A percentile compares a stretch with the other conserved stretches of the same genome.
These are phyloP conservation scores for Trichoderma asperelloides DNA, from an alignment of 495 filamentous ascomycete species.

Conservation along the genomic window DNA sequence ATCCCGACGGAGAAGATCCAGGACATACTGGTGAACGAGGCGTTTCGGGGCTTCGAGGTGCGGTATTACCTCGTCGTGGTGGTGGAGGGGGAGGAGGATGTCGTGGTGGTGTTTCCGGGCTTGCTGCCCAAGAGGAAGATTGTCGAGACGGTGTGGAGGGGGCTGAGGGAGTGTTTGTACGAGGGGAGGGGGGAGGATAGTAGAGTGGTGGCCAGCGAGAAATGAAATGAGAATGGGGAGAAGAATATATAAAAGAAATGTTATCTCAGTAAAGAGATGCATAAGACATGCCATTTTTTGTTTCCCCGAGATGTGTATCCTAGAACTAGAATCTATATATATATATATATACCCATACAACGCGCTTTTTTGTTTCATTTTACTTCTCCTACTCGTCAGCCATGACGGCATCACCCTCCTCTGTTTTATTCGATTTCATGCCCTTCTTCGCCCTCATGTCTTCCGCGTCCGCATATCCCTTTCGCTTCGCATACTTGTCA, in stretches of 20 bases:
- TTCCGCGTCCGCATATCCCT: slow-evolving; percentile 44
- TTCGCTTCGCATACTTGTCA: slow-evolving; percentile 63
- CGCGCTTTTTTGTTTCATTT: not conserved
- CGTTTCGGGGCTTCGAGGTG: slow-evolving; percentile 88
- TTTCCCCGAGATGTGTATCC: not conserved
- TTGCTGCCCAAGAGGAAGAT: slow-evolving; percentile 61
- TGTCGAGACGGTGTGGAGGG: slow-evolving; percentile 80
- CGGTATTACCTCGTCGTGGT: slow-evolving; percentile 82
- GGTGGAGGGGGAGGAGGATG: slow-evolving; percentile 79
- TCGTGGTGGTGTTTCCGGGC: slow-evolving; percentile 88
- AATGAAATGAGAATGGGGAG: not conserved
- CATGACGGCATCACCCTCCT: not conserved
- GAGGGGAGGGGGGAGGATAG: slow-evolving; percentile 39
- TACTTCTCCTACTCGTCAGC: not conserved
- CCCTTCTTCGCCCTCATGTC: slow-evolving; percentile 30
- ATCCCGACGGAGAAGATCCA: slow-evolving; percentile 88
- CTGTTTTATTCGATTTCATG: not conserved
- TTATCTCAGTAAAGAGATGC: not conserved
- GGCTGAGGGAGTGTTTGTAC: slow-evolving; percentile 65
- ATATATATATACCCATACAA: not conserved
- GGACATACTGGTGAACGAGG: slow-evolving; percentile 91
- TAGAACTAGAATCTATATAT: not conserved
- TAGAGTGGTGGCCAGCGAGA: slow-evolving; percentile 1
- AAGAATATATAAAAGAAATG: not conserved
- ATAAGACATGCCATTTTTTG: not conserved